A percentile compares a stretch with the other conserved stretches of the same genome.
Conservation (phyloP, 2,329 filamentous ascomycete genomes). For the Piedraia hortae region DNA sequence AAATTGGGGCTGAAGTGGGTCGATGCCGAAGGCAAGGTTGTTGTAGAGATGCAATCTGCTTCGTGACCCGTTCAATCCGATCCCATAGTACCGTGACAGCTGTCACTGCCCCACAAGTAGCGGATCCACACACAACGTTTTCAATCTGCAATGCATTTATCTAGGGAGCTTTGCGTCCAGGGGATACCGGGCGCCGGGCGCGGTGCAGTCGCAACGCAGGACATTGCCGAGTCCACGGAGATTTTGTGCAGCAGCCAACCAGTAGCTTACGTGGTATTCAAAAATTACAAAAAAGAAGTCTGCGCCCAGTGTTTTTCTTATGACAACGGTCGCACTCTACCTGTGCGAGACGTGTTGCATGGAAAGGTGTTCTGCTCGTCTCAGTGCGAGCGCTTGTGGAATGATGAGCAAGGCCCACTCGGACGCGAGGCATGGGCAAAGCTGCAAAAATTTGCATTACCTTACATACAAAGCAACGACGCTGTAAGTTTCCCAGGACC, state of each 20-base stretch:
- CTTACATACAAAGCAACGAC: conserved; percentile 1
- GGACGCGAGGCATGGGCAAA: conserved; percentile 9
- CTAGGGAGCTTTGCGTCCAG: conserved; percentile 13
- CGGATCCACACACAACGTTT: no score
- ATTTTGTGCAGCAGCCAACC: conserved; percentile 15
- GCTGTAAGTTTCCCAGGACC: not conserved
- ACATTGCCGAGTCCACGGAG: conserved; percentile 12
- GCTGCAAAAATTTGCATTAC: conserved; percentile 6
- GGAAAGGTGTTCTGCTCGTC: conserved; percentile 19
- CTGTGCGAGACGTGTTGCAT: conserved; percentile 13
- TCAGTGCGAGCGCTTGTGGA: conserved; percentile 15
- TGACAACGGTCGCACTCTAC: conserved; percentile 17
- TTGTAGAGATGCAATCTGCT: conserved; percentile 22
- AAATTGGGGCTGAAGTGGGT: conserved; percentile 35
- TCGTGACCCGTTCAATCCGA: not conserved
- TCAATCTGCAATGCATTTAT: no score
- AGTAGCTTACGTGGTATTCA: conserved; percentile 16
- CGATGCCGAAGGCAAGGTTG: conserved; percentile 29
- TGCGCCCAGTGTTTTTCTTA: conserved; percentile 22
- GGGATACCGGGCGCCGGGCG: conserved; percentile 18
- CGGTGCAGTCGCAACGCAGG: conserved; percentile 16
- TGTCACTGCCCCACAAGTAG: no score
- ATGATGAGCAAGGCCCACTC: conserved; percentile 6
- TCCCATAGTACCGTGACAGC: no score
- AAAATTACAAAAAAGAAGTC: conserved; percentile 21